Conservation (phyloP, 768 basidiomycete species). For the Suillus sp. region DNA sequence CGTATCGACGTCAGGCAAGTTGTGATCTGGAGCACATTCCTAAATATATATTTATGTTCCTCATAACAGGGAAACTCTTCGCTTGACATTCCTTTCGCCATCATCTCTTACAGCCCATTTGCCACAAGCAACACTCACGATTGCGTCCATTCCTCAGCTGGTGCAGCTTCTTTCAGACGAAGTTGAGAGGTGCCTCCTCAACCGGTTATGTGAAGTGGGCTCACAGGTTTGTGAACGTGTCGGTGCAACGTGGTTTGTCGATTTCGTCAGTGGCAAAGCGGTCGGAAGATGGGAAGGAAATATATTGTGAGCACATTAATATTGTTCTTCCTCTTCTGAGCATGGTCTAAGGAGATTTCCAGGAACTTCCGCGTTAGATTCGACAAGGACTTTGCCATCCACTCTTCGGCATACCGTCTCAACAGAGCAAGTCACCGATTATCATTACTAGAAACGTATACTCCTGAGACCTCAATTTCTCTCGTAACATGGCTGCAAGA, state of each 20-base stretch:
- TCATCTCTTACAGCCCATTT: conserved; percentile 78
- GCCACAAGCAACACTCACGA: conserved; percentile 72
- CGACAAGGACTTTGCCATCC: conserved; percentile 49
- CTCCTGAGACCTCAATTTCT: conserved; percentile 32
- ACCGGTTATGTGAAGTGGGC: conserved; percentile 70
- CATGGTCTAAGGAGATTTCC: conserved; percentile 10
- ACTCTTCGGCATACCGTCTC: conserved; percentile 60
- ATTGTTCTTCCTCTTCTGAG: conserved; percentile 2
- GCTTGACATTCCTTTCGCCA: conserved; percentile 76
- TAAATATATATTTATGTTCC: neutral
- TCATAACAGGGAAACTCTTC: conserved; percentile 65
- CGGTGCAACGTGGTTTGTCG: conserved; percentile 76
- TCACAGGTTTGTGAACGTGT: conserved; percentile 50
- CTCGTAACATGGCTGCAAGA: conserved; percentile 59
- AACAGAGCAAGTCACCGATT: conserved; percentile 46
- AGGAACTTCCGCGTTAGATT: conserved; percentile 69
- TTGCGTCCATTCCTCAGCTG: conserved; percentile 78
- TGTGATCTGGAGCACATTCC: neutral
- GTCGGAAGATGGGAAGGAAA: conserved; percentile 83
- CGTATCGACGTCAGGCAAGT: conserved; percentile 68
- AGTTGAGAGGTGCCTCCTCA: conserved; percentile 68
- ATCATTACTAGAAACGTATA: conserved; percentile 43
- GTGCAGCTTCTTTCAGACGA: conserved; percentile 76
- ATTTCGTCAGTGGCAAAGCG: conserved; percentile 59
- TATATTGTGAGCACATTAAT: conserved; percentile 56